Evolutionary conservation across 108 stramenopile species (phyloP).

Genomic region (Craspedostauros australis): DNA sequence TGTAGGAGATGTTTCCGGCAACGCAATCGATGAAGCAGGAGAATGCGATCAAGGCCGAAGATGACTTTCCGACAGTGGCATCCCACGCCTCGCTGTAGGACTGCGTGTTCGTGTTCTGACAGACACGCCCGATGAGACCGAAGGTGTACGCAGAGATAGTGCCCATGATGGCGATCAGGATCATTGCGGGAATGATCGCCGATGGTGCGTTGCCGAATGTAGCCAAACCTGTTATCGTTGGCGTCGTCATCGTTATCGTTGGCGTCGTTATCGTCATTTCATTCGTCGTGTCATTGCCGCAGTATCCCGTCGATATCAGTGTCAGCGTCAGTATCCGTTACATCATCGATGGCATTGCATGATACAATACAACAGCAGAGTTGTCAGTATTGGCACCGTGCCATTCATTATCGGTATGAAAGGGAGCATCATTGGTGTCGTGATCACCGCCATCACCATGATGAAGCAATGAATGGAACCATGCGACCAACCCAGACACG

Average conservation of each 20-base stretch:
- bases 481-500: too few relatives aligned
- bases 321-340: neutral
- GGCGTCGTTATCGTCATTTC: neutral
- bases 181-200: constrained; percentile 83
- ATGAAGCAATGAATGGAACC: too few relatives aligned
- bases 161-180: constrained; percentile 73
- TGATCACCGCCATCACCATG: constrained; percentile 87
- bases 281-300: neutral
- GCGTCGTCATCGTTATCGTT: neutral
- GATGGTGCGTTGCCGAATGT: constrained; percentile 89
- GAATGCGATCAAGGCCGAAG: constrained; percentile 70
- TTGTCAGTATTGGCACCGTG: neutral
- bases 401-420: neutral
- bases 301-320: neutral
- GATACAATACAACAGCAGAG: neutral
- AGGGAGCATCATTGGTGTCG: constrained; percentile 32
- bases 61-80: constrained; percentile 61
- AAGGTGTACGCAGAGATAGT: constrained; percentile 86
- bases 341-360: neutral
- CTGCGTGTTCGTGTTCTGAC: constrained; percentile 56
- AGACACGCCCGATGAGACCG: constrained; percentile 79
- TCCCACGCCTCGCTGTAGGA: constrained; percentile 92
- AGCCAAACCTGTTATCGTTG: constrained; percentile 59
- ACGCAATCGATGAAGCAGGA: constrained; percentile 59
- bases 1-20: constrained; percentile 86